These are phyloP conservation scores for Codiaeum variegatum DNA, from an alignment of 441 rosid genomes.

Conservation along the genomic window DNA sequence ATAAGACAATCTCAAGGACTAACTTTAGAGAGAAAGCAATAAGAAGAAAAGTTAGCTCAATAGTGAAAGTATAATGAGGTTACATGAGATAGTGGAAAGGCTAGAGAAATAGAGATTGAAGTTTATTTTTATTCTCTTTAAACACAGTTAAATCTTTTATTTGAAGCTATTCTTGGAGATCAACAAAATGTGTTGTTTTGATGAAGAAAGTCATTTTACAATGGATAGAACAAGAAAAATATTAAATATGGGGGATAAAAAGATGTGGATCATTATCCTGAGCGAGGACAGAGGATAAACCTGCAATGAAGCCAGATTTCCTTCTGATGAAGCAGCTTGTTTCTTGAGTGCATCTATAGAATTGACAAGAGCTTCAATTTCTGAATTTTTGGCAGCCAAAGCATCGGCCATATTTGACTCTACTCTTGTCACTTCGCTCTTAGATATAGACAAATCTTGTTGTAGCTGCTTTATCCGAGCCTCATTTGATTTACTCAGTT, in stretches of 20 bases:
- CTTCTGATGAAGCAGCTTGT: constrained; percentile 81
- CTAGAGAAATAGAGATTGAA: background rate
- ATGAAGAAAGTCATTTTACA: background rate
- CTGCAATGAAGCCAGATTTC: constrained; percentile 88
- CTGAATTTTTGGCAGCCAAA: constrained; percentile 85
- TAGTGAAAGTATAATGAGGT: background rate
- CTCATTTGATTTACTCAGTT: constrained; percentile 86
- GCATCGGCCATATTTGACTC: constrained; percentile 87
- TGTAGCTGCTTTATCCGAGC: constrained; percentile 79
- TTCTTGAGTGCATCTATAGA: constrained; percentile 78
- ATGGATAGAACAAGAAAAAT: background rate
- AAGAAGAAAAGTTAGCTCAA: background rate
- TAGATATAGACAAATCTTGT: constrained; percentile 68
- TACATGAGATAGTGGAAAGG: background rate
- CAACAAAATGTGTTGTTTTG: background rate
- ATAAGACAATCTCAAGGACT: background rate
- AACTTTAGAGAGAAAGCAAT: background rate
- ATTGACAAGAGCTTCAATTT: constrained; percentile 75
- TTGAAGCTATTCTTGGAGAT: background rate
- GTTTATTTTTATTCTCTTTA: background rate
- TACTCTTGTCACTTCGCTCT: constrained; percentile 68
- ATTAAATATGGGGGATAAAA: background rate
- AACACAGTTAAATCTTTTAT: background rate
- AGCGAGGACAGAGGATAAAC: constrained; percentile 34
- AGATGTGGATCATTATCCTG: constrained; percentile 12